Conservation (phyloP, 2,329 filamentous ascomycete species). For the Fonsecaea multimorphosa region DNA sequence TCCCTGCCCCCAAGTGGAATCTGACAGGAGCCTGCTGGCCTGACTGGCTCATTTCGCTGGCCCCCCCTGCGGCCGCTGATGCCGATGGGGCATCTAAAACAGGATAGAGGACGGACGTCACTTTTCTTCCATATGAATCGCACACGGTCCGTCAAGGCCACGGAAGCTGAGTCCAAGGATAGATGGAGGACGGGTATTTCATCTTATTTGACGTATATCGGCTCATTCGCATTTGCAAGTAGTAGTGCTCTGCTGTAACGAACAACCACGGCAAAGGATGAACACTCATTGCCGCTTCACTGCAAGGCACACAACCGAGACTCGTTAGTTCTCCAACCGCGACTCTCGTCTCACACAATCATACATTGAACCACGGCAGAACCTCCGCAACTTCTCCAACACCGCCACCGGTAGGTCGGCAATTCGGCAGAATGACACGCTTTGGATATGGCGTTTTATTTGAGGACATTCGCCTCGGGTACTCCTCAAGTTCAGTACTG, state of each 20-base stretch:
- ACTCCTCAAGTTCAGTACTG: neutral
- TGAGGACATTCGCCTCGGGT: neutral
- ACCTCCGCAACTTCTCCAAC: slow-evolving; percentile 18
- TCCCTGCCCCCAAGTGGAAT: no score
- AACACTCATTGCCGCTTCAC: neutral
- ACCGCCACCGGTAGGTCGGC: slow-evolving; percentile 5
- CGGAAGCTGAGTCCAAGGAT: no score
- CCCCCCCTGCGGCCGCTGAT: no score
- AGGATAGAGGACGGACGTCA: no score
- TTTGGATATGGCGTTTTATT: slow-evolving; percentile 1
- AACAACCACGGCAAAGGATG: neutral
- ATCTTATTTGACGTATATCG: no score
- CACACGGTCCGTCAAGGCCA: no score
- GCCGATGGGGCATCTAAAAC: no score
- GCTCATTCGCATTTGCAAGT: no score
- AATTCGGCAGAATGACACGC: slow-evolving; percentile 6
- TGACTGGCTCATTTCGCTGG: no score
- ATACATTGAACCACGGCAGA: neutral
- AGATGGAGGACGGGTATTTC: no score
- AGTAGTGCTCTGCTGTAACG: neutral
- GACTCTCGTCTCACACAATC: neutral
- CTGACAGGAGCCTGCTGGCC: no score
- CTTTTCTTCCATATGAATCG: no score
- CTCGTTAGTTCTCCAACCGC: neutral
- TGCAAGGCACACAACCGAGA: neutral